These are phyloP conservation scores for Euphrasia confusa DNA, from an alignment of 257 asterid genomes.

Conservation along the genomic window DNA sequence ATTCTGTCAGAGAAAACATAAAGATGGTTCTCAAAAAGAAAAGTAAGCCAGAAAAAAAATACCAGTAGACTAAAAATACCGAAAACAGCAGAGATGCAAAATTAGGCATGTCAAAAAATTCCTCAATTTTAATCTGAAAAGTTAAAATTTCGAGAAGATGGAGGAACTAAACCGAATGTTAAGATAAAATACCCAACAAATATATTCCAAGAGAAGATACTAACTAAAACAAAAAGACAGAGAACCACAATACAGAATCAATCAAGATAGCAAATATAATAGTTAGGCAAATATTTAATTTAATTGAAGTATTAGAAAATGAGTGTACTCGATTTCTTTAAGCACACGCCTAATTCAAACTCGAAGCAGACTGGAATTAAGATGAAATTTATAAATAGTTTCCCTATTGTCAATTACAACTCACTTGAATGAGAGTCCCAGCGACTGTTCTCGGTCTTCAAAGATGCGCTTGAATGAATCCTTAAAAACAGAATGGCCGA, in stretches of 20 bases:
- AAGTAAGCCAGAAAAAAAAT: background rate
- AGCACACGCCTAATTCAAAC: constrained; percentile 5
- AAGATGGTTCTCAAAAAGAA: background rate
- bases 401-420: constrained; percentile 25
- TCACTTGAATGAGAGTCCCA: constrained; percentile 93
- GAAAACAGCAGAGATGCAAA: background rate
- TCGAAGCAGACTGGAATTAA: background rate
- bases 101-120: background rate
- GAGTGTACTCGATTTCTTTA: background rate
- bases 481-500: constrained; percentile 97
- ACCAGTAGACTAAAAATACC: background rate
- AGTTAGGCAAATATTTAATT: background rate
- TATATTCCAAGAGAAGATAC: background rate
- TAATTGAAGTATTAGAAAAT: background rate
- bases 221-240: background rate
- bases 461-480: constrained; percentile 81
- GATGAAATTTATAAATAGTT: constrained; percentile 7
- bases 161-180: background rate
- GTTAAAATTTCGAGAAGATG: background rate
- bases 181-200: background rate
- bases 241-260: background rate
- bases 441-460: constrained; percentile 85
- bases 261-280: background rate
- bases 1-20: background rate
- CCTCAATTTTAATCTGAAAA: background rate